Percentiles rank a stretch among this genome's conserved stretches.
phyloP scores from a whole-genome alignment of 2,329 filamentous ascomycete species.

The Paramyrothecium roridum region DNA sequence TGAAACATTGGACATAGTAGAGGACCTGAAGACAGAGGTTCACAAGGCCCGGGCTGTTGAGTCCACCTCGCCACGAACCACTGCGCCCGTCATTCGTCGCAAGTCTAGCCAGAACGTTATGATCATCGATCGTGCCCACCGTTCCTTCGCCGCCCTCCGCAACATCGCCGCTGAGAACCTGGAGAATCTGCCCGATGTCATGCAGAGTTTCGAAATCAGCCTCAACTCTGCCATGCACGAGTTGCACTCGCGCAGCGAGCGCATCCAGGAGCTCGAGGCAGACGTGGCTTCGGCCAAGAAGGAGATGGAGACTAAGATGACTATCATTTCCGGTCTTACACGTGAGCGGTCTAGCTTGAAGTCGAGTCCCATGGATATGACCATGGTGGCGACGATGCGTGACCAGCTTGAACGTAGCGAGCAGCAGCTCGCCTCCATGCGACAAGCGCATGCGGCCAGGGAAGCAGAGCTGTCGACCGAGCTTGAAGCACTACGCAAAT shows the following conservation, averaged over 20 bases:
- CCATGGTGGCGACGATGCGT: slow-evolving; percentile 80
- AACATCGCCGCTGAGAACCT: slow-evolving; percentile 88
- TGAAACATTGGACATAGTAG: slow-evolving; percentile 78
- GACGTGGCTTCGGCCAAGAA: slow-evolving; percentile 82
- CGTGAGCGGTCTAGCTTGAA: slow-evolving; percentile 90
- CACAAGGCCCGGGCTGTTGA: slow-evolving; percentile 68
- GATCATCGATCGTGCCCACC: slow-evolving; percentile 84
- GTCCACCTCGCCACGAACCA: slow-evolving; percentile 58
- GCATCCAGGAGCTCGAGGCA: slow-evolving; percentile 84
- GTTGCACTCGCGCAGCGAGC: slow-evolving; percentile 79
- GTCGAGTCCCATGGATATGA: slow-evolving; percentile 81
- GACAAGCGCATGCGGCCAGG: slow-evolving; percentile 66
- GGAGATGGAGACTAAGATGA: slow-evolving; percentile 96
- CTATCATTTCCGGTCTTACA: slow-evolving; percentile 90
- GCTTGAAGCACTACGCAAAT: slow-evolving; percentile 63
- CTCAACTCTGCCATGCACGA: slow-evolving; percentile 92
- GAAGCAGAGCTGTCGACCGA: slow-evolving; percentile 74
- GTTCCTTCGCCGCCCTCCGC: slow-evolving; percentile 84
- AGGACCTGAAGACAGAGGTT: slow-evolving; percentile 85
- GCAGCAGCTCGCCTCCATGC: slow-evolving; percentile 70
- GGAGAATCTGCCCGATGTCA: slow-evolving; percentile 73
- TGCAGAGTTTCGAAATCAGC: slow-evolving; percentile 91
- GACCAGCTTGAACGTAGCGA: slow-evolving; percentile 88
- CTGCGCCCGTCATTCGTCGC: slow-evolving; percentile 79
- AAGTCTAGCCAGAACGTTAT: slow-evolving; percentile 91